These are phyloP conservation scores for Dothistroma septosporum DNA, from an alignment of 2,329 filamentous ascomycete genomes.

Conservation along the genomic window DNA sequence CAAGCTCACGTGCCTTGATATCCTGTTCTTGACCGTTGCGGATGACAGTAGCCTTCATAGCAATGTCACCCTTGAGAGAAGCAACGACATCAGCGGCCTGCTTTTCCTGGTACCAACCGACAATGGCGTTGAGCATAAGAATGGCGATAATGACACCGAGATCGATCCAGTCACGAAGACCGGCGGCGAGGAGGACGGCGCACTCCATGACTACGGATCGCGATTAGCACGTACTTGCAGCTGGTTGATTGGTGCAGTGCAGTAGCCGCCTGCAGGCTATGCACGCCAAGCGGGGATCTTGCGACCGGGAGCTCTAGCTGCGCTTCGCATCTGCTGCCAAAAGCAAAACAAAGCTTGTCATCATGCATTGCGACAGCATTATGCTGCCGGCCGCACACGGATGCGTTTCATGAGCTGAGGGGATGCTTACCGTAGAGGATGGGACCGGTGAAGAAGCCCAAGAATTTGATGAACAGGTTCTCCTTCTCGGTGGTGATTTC, in stretches of 20 bases:
- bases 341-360: constrained; percentile 15
- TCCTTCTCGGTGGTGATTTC: constrained; percentile 68
- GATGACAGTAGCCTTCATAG: constrained; percentile 66
- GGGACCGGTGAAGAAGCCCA: constrained; percentile 70
- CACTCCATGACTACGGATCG: constrained; percentile 64
- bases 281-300: constrained; percentile 9
- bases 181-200: constrained; percentile 67
- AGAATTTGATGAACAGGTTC: constrained; percentile 70
- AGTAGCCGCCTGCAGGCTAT: not conserved
- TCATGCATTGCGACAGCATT: constrained; percentile 23
- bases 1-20: constrained; percentile 69
- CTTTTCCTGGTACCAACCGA: constrained; percentile 79
- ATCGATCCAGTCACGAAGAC: constrained; percentile 73
- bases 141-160: constrained; percentile 75
- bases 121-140: constrained; percentile 67
- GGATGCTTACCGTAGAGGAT: constrained; percentile 66
- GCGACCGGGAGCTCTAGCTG: constrained; percentile 3
- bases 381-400: constrained; percentile 6
- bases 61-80: constrained; percentile 71
- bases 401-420: constrained; percentile 8
- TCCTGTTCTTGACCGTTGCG: constrained; percentile 64
- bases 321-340: constrained; percentile 10
- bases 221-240: constrained; percentile 10
- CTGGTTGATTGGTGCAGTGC: constrained; percentile 1
- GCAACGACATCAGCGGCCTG: constrained; percentile 74